Conservation (phyloP, 2,329 filamentous ascomycete species). For the Chrysoporthe cubensis region DNA sequence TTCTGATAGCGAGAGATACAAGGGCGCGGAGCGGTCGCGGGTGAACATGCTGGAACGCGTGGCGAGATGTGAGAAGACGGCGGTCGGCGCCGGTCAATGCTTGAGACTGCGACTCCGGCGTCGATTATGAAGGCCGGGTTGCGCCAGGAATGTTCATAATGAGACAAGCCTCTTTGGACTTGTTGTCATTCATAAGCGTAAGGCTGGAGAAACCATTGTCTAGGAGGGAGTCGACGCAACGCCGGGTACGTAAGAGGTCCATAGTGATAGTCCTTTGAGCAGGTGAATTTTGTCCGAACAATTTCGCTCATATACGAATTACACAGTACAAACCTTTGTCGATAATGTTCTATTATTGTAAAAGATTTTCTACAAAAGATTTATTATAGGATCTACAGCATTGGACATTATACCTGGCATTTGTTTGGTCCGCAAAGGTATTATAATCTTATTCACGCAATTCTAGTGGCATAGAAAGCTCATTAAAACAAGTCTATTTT, state of each 20-base stretch:
- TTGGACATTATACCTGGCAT: background rate
- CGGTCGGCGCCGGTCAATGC: constrained; percentile 10
- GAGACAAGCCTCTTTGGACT: background rate
- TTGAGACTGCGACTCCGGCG: background rate
- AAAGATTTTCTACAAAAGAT: background rate
- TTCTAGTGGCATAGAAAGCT: background rate
- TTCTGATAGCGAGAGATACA: constrained; percentile 36
- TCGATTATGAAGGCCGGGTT: background rate
- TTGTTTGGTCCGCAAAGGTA: background rate
- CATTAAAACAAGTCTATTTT: background rate
- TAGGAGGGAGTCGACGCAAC: background rate
- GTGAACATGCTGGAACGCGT: constrained; percentile 30
- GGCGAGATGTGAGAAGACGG: background rate
- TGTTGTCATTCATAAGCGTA: background rate
- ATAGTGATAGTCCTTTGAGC: background rate
- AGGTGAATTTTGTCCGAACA: background rate
- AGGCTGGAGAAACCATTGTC: background rate
- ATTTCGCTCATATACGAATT: too few relatives aligned
- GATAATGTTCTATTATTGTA: too few relatives aligned
- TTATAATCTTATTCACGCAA: background rate
- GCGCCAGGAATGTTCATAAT: background rate
- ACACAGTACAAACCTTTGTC: too few relatives aligned
- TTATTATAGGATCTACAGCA: background rate
- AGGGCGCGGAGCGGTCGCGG: constrained; percentile 35
- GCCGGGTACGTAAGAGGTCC: constrained; percentile 9